These are phyloP conservation scores for Rhododendron henanense DNA, from an alignment of 148 eudicot genomes.

Conservation along the genomic window DNA sequence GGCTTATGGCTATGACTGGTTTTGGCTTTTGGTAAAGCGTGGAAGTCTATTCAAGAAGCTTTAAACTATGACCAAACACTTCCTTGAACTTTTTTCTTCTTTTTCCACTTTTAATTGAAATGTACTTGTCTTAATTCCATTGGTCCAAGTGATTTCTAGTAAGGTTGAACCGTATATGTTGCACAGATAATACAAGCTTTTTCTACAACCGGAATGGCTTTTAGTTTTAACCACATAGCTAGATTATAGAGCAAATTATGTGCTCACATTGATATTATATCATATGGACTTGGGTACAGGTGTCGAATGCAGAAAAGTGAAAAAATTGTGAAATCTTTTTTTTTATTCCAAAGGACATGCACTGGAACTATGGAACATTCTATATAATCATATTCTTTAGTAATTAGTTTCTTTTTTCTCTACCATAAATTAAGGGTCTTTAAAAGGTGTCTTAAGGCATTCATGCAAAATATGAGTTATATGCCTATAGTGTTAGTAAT, in stretches of 20 bases:
- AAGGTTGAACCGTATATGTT: background rate
- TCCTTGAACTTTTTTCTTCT: background rate
- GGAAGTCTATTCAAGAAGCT: background rate
- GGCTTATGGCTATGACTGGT: background rate
- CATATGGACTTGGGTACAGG: background rate
- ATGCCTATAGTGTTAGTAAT: background rate
- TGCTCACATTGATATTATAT: background rate
- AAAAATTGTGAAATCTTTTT: background rate
- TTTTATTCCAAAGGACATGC: background rate
- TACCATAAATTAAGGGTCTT: background rate
- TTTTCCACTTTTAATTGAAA: background rate
- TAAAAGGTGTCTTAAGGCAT: background rate
- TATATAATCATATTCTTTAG: background rate
- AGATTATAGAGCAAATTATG: background rate
- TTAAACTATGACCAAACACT: conserved; percentile 4
- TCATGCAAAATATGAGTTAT: background rate
- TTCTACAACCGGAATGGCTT: background rate
- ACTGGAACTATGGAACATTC: background rate
- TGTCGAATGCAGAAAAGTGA: background rate
- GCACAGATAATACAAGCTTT: background rate
- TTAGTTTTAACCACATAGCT: background rate
- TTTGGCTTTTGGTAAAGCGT: background rate
- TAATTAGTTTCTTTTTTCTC: background rate
- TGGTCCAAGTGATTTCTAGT: background rate
- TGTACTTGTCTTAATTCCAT: background rate